Evolutionary conservation across 2,329 filamentous ascomycete species (phyloP).

Genomic region (Botryotinia calthae): DNA sequence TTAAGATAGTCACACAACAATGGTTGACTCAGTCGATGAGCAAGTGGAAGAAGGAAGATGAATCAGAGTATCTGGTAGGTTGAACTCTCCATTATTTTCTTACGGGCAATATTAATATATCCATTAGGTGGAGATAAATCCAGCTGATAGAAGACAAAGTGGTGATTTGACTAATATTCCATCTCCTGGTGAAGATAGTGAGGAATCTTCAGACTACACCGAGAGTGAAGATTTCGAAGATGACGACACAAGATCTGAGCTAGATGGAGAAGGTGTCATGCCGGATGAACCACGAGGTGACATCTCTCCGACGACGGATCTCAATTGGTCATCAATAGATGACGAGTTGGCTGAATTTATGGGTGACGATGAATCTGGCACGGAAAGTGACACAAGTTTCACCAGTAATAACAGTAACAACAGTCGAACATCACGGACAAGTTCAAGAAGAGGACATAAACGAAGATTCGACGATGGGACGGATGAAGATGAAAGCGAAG

Average conservation of each 20-base stretch:
- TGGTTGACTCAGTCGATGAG: constrained; percentile 86
- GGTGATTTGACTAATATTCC: constrained; percentile 47
- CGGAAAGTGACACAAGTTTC: constrained; percentile 39
- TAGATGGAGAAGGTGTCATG: constrained; percentile 49
- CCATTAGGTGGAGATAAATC: constrained; percentile 62
- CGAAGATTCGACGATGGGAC: constrained; percentile 38
- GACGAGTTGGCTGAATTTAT: constrained; percentile 77
- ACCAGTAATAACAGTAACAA: constrained; percentile 26
- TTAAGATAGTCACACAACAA: constrained; percentile 88
- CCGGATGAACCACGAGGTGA: constrained; percentile 51
- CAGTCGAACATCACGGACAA: constrained; percentile 30
- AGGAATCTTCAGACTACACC: constrained; percentile 35
- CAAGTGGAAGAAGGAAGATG: constrained; percentile 78
- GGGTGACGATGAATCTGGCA: constrained; percentile 52
- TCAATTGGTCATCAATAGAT: constrained; percentile 63
- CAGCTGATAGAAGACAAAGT: constrained; percentile 52
- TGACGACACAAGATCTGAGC: constrained; percentile 39
- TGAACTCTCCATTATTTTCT: background rate
- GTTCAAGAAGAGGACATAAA: constrained; percentile 32
- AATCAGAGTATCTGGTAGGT: constrained; percentile 52
- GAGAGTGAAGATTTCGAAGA: constrained; percentile 41
- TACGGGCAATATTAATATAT: constrained; percentile 10
- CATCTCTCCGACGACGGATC: constrained; percentile 54
- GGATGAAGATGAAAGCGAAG: constrained; percentile 49
- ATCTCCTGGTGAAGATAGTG: constrained; percentile 43